phyloP scores from a whole-genome alignment of 148 eudicot genomes.

The Cornus kousa region DNA sequence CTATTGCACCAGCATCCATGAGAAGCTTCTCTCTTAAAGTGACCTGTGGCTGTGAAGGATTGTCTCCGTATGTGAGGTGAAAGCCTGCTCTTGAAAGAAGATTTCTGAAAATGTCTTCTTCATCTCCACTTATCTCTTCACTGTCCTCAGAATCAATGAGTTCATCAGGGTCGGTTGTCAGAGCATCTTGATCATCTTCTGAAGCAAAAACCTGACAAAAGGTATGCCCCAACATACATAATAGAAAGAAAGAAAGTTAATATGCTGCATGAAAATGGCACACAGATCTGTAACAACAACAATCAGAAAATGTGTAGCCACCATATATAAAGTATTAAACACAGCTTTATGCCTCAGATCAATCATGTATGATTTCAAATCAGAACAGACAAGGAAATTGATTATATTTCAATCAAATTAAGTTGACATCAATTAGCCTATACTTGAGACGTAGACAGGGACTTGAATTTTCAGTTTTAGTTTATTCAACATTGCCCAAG shows the following conservation, averaged over 20 bases:
- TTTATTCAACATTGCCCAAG: too few species aligned
- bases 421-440: too few species aligned
- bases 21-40: conserved; percentile 93
- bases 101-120: conserved; percentile 93
- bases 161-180: conserved; percentile 97
- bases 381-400: too few species aligned
- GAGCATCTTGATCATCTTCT: conserved; percentile 97
- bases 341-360: neutral
- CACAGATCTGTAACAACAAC: neutral
- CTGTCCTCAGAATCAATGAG: conserved; percentile 96
- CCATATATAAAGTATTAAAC: too few species aligned
- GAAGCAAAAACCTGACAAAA: conserved; percentile 77
- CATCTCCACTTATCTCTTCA: conserved; percentile 93
- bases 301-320: neutral
- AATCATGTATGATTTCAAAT: neutral
- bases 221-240: conserved; percentile 1
- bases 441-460: too few species aligned
- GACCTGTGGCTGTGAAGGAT: conserved; percentile 92
- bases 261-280: neutral
- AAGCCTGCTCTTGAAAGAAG: conserved; percentile 97
- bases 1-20: conserved; percentile 97
- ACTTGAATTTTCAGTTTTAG: too few species aligned
- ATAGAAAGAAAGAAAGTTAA: neutral
- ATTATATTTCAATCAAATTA: too few species aligned
- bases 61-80: conserved; percentile 89